These are phyloP conservation scores for Stereocaulon alpinum DNA, from an alignment of 495 filamentous ascomycete species.

Conservation along the genomic window DNA sequence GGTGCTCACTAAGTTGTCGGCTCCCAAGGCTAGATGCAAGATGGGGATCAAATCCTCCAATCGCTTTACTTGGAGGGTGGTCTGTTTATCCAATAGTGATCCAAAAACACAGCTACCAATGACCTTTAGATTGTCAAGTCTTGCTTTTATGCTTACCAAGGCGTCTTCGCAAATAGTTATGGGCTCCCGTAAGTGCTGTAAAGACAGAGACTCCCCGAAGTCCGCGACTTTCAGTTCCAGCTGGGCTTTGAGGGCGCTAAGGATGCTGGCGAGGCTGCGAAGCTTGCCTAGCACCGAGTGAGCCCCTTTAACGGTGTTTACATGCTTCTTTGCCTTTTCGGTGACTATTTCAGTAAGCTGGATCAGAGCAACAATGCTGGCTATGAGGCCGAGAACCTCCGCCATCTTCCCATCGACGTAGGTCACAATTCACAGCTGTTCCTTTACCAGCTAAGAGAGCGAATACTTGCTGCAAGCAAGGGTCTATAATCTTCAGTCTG, in stretches of 20 bases:
- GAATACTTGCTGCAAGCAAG: background rate
- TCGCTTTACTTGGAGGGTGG: background rate
- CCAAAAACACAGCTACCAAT: background rate
- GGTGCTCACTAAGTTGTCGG: background rate
- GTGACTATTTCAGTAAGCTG: background rate
- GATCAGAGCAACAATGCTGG: background rate
- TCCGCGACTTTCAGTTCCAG: background rate
- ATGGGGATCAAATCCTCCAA: slow-evolving; percentile 1
- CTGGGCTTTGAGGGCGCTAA: background rate
- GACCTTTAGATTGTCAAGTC: background rate
- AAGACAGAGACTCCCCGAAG: background rate
- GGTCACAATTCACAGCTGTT: background rate
- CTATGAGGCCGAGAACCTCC: background rate
- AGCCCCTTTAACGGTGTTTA: background rate
- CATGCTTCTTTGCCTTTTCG: background rate
- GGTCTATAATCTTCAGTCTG: background rate
- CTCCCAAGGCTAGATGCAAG: background rate
- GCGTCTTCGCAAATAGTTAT: background rate
- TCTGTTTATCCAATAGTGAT: slow-evolving; percentile 1
- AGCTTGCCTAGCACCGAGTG: background rate
- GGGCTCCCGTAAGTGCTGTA: background rate
- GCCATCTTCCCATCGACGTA: background rate
- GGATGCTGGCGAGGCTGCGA: background rate
- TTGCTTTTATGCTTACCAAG: background rate
- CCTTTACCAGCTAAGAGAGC: too few relatives aligned